These are phyloP conservation scores for Pelargonium fulgidum DNA, from an alignment of 441 rosid species.

Conservation along the genomic window DNA sequence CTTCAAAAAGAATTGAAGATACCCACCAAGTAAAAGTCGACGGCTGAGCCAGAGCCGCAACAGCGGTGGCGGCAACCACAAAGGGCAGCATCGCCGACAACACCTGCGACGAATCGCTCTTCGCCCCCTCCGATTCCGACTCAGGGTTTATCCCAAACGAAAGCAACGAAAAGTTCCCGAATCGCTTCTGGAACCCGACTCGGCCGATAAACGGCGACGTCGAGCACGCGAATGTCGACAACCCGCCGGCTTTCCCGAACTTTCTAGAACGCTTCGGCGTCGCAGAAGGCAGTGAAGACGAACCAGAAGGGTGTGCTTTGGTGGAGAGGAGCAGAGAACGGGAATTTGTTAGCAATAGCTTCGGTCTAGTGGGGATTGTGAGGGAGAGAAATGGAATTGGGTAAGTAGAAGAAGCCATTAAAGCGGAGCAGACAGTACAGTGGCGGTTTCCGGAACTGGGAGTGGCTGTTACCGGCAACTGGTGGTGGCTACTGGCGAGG, in stretches of 20 bases:
- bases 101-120: slow-evolving; percentile 52
- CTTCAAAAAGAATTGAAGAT: not conserved
- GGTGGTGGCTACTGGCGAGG: not conserved
- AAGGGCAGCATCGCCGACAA: slow-evolving; percentile 89
- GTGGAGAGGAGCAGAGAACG: not conserved
- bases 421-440: too few species aligned
- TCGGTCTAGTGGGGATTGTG: not conserved
- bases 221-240: slow-evolving; percentile 39
- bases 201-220: slow-evolving; percentile 52
- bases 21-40: slow-evolving; percentile 69
- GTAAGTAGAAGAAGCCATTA: not conserved
- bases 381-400: not conserved
- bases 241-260: slow-evolving; percentile 23
- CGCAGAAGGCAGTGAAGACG: slow-evolving; percentile 16
- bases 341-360: slow-evolving; percentile 12
- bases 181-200: slow-evolving; percentile 47
- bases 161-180: slow-evolving; percentile 27
- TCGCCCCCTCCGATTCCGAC: slow-evolving; percentile 23
- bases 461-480: not conserved
- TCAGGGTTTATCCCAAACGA: slow-evolving; percentile 21
- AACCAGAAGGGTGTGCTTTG: not conserved
- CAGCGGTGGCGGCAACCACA: slow-evolving; percentile 73
- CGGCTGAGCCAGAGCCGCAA: slow-evolving; percentile 77
- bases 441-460: too few species aligned
- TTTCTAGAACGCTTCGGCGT: slow-evolving; percentile 14